These are phyloP conservation scores for Skeletonema costatum DNA, from an alignment of 108 stramenopile species.

Conservation along the genomic window DNA sequence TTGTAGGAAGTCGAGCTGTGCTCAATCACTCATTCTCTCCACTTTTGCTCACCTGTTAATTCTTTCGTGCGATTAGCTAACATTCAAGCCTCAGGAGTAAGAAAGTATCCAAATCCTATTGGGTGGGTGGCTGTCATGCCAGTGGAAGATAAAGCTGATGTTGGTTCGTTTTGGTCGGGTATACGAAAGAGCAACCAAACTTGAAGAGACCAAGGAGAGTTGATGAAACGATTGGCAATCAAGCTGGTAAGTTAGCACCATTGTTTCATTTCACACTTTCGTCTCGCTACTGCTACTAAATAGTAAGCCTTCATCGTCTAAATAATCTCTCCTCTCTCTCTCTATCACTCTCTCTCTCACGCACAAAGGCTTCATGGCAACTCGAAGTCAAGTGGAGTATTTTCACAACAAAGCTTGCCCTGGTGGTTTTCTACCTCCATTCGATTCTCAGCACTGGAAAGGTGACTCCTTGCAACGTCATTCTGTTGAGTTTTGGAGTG, in stretches of 20 bases:
- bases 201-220: conserved; percentile 25
- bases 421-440: conserved; percentile 70
- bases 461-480: conserved; percentile 60
- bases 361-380: conserved; percentile 67
- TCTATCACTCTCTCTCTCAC: no score
- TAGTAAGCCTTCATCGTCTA: no score
- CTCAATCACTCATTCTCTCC: no score
- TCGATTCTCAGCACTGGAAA: conserved; percentile 40
- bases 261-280: no score
- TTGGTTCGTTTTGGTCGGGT: conserved; percentile 69
- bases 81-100: conserved; percentile 53
- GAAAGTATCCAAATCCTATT: conserved; percentile 33
- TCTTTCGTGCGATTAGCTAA: conserved; percentile 13
- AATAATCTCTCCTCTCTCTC: no score
- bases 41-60: no score
- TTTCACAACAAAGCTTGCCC: conserved; percentile 65
- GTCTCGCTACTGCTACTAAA: no score
- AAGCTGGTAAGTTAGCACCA: conserved; percentile 26
- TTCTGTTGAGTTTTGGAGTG: conserved; percentile 79
- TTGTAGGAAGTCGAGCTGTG: no score
- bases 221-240: conserved; percentile 51
- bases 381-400: conserved; percentile 39
- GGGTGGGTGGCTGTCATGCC: conserved; percentile 47
- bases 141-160: conserved; percentile 25
- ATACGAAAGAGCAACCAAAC: conserved; percentile 25